A percentile compares a stretch with the other conserved stretches of the same genome.
These are phyloP conservation scores for Dactylella cylindrospora DNA, from an alignment of 2,329 filamentous ascomycete genomes.

Conservation along the genomic window DNA sequence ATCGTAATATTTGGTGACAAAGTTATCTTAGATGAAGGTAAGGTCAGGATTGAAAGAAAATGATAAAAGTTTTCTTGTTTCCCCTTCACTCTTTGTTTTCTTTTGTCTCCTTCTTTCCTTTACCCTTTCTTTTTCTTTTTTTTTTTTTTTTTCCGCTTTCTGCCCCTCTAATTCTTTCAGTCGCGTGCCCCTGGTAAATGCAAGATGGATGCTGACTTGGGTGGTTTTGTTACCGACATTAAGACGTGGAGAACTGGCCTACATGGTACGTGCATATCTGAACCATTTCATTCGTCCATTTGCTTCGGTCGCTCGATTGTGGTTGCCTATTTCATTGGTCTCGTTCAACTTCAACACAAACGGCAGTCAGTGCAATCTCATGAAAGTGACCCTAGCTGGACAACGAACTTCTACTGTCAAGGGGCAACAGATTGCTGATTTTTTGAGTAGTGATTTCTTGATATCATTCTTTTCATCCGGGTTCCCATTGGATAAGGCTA, in stretches of 20 bases:
- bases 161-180: too few relatives aligned
- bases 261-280: conserved; percentile 63
- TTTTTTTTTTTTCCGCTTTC: not conserved
- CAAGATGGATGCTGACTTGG: conserved; percentile 39
- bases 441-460: conserved; percentile 69
- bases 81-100: too few relatives aligned
- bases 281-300: conserved; percentile 21
- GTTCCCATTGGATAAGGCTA: conserved; percentile 94
- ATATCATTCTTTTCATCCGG: conserved; percentile 99
- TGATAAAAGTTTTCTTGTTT: not conserved
- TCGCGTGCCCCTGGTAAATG: too few relatives aligned
- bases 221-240: conserved; percentile 11
- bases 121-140: not conserved
- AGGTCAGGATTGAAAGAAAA: conserved; percentile 46
- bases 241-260: conserved; percentile 90
- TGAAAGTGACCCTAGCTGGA: not conserved
- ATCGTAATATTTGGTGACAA: conserved; percentile 98
- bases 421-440: conserved; percentile 2
- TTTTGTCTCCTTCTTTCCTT: not conserved
- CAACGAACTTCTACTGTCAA: not conserved
- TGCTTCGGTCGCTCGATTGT: conserved; percentile 4
- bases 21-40: conserved; percentile 89
- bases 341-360: conserved; percentile 45
- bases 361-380: not conserved
- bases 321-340: conserved; percentile 44